phyloP scores from a whole-genome alignment of 495 filamentous ascomycete species.

The Podospora pseudocomata region DNA sequence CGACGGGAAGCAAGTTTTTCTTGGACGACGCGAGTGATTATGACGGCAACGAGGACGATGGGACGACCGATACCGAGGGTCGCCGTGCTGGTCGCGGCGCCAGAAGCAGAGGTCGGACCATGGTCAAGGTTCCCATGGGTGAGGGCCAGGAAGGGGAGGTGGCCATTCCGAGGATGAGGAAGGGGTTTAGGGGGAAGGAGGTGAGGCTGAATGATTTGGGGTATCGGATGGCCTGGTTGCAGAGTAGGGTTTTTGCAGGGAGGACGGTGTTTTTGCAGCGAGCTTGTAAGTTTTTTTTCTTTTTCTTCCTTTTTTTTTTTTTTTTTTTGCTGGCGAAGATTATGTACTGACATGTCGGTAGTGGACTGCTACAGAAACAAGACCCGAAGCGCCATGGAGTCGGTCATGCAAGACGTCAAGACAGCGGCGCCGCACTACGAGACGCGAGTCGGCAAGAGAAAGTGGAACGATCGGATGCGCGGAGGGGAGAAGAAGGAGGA shows the following conservation, averaged over 20 bases:
- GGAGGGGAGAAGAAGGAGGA: conserved; percentile 38
- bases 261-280: conserved; percentile 86
- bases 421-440: conserved; percentile 80
- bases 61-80: conserved; percentile 52
- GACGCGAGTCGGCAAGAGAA: conserved; percentile 81
- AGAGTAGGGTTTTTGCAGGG: conserved; percentile 81
- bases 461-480: conserved; percentile 66
- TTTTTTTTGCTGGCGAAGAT: neutral
- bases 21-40: conserved; percentile 50
- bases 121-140: conserved; percentile 62
- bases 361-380: conserved; percentile 96
- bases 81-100: conserved; percentile 29
- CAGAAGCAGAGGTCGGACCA: conserved; percentile 22
- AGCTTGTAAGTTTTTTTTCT: conserved; percentile 64
- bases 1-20: conserved; percentile 64
- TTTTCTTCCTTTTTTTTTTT: neutral
- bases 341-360: conserved; percentile 32
- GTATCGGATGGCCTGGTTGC: conserved; percentile 92
- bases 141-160: conserved; percentile 64
- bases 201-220: conserved; percentile 85
- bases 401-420: conserved; percentile 64
- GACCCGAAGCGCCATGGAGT: conserved; percentile 75
- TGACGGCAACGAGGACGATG: conserved; percentile 46
- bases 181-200: conserved; percentile 67
- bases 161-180: conserved; percentile 67